phyloP scores from a whole-genome alignment of 2,329 filamentous ascomycete genomes.

The Simplicillium sp. region DNA sequence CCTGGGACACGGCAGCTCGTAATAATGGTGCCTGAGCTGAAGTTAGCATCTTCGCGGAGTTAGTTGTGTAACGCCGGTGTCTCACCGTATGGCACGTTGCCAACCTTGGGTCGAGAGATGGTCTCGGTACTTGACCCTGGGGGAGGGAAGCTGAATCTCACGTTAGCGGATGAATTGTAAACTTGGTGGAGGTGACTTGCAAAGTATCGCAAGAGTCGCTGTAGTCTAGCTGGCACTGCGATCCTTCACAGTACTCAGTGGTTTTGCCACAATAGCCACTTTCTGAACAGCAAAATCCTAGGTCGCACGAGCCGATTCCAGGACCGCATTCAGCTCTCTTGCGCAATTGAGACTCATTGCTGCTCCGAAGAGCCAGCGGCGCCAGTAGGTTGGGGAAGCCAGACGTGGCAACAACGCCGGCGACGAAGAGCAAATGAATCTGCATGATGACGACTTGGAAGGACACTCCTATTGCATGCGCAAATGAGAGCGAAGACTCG shows the following conservation, averaged over 20 bases:
- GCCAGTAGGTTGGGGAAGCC: background rate
- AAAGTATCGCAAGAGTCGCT: conserved; percentile 30
- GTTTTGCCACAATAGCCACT: conserved; percentile 26
- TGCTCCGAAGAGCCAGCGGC: background rate
- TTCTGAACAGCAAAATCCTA: conserved; percentile 25
- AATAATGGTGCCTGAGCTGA: conserved; percentile 19
- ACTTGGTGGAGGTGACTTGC: conserved; percentile 16
- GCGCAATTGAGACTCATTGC: background rate
- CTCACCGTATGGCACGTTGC: conserved; percentile 28
- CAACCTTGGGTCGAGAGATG: conserved; percentile 19
- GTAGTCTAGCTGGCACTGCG: conserved; percentile 27
- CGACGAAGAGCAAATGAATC: background rate
- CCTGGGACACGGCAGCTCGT: conserved; percentile 24
- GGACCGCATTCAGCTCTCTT: conserved; percentile 19
- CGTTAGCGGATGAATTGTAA: background rate
- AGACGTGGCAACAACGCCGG: background rate
- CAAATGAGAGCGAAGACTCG: too few species aligned
- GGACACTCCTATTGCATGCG: too few species aligned
- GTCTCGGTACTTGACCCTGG: conserved; percentile 19
- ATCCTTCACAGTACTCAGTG: conserved; percentile 24
- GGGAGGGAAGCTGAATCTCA: conserved; percentile 19
- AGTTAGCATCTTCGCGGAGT: background rate
- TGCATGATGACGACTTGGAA: too few species aligned
- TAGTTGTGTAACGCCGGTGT: conserved; percentile 10
- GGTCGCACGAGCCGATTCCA: conserved; percentile 22